These are phyloP conservation scores for Smallanthus sonchifolius DNA, from an alignment of 129 eudicot species.

Conservation along the genomic window DNA sequence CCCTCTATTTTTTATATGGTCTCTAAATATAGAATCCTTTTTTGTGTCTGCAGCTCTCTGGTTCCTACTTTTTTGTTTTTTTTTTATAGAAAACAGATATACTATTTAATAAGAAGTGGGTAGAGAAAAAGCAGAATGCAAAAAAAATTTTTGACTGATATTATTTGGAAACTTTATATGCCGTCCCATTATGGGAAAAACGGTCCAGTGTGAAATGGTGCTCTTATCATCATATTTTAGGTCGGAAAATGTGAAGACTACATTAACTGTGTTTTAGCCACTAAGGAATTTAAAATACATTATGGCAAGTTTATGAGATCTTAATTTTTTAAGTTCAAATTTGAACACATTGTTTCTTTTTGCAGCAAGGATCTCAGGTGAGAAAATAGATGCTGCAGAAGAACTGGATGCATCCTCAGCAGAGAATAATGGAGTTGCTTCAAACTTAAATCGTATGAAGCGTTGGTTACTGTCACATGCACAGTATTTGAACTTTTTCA, in stretches of 20 bases:
- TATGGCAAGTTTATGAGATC: neutral
- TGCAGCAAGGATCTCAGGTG: conserved; percentile 85
- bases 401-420: conserved; percentile 58
- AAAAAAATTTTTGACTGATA: neutral
- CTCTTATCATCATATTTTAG: neutral
- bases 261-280: neutral
- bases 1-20: neutral
- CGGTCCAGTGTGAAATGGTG: neutral
- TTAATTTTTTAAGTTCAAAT: neutral
- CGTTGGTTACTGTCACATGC: conserved; percentile 86
- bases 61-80: neutral
- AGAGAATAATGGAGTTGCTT: conserved; percentile 52
- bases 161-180: neutral
- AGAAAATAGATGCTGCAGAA: conserved; percentile 57
- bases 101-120: neutral
- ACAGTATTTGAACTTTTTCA: conserved; percentile 78
- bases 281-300: neutral
- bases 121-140: neutral
- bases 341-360: neutral
- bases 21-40: neutral
- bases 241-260: neutral
- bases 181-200: neutral
- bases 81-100: neutral
- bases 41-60: neutral
- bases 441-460: conserved; percentile 44